Base-by-base conservation (phyloP, 371 early-diverging fungal species). In the Dichotomocladium elegans region DNA sequence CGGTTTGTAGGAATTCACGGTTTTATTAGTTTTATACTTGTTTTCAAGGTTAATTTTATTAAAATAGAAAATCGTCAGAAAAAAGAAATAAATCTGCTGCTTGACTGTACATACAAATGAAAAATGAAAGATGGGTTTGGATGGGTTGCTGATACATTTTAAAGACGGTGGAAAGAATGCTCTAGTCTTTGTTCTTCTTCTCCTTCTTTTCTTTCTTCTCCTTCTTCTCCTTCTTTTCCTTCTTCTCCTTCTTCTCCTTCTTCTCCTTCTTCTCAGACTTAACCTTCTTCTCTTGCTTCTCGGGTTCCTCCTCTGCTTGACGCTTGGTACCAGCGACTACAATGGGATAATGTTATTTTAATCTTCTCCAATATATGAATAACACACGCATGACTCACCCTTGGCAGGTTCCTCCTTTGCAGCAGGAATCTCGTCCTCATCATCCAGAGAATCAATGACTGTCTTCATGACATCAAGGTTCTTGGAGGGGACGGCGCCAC, bases 381-480 rank as follows among this genome's bases (percentile, higher is more conserved):
- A 24, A 14, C 45, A 45, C 21, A 41, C 34, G 34, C 25, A 35
- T 24, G 21, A 26, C 19, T 47, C 27, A 31, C 25, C 25, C 50
- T 64, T 58, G 31, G 37, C 46, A 8, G 27, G 27, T 33, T 53
- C 57, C 24, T 51, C 61, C 15, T 24, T 49, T 34, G 64, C 66
- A 19, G 59, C 78, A 5, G 75, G 74, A 19, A 66, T 70, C 5
- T 66, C 79, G 11, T 30, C 67, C 59, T 78, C 85, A 25, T 82
- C 81, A 42, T 49, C 83, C 47, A 87, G 73, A 33, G 77, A 79
- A 58, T 87, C 84, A 50, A 95, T 72, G 41, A 94, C 97, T 70
- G 82, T 81, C 70, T 87, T 77, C 95, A 99, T 94, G 41, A 94
- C 92, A 54, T 93, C 96, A 51, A 88, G 76, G 76, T 97, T 99